A percentile compares a stretch with the other conserved stretches of the same genome.
These are phyloP conservation scores for Planoprotostelium fungivorum DNA, from an alignment of 78 protist species.

Conservation along the genomic window DNA sequence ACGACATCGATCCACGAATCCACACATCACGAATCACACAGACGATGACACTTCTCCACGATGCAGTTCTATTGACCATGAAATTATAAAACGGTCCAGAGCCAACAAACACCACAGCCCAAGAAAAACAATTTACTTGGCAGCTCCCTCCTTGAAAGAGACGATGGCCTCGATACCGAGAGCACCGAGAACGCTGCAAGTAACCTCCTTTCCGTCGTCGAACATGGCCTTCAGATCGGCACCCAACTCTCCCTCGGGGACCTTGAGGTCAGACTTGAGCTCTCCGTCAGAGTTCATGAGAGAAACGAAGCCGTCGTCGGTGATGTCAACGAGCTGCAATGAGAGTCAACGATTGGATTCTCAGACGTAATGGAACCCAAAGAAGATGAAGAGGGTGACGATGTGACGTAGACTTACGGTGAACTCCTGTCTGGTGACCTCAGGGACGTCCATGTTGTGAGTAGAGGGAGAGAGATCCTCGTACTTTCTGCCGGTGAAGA, in stretches of 20 bases:
- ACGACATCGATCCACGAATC: too few species aligned
- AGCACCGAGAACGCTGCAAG: constrained; percentile 43
- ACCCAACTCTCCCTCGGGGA: constrained; percentile 69
- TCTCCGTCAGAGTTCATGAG: constrained; percentile 29
- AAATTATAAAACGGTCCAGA: too few species aligned
- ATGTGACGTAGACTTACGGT: background rate
- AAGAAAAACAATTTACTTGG: background rate
- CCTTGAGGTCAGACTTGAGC: constrained; percentile 40
- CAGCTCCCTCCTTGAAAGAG: constrained; percentile 10
- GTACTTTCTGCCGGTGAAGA: constrained; percentile 95
- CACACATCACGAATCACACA: too few species aligned
- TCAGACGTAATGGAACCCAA: background rate
- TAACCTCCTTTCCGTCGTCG: constrained; percentile 44
- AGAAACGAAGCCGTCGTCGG: constrained; percentile 33
- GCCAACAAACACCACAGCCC: too few species aligned
- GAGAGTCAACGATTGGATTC: background rate
- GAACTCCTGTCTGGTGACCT: constrained; percentile 79
- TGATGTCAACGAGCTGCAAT: constrained; percentile 9
- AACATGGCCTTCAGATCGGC: constrained; percentile 16
- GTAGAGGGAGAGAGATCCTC: constrained; percentile 93
- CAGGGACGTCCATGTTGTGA: constrained; percentile 93
- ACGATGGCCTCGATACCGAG: constrained; percentile 43
- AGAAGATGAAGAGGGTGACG: background rate
- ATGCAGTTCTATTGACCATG: too few species aligned
- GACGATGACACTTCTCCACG: too few species aligned